phyloP scores from a whole-genome alignment of 305 asterid genomes.

The Fraxinus velutina region DNA sequence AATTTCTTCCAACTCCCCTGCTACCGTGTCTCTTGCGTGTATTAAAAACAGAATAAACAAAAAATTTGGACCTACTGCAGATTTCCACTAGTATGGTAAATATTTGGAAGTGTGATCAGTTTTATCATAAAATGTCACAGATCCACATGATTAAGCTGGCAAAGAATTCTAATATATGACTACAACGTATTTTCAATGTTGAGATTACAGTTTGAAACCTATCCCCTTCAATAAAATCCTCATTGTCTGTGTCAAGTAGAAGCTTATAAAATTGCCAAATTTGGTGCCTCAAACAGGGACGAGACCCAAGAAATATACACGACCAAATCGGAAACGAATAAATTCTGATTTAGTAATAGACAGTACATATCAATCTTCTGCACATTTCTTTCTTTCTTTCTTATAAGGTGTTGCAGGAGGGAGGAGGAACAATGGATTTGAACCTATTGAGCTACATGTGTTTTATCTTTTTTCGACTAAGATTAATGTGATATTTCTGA shows the following conservation, averaged over 20 bases:
- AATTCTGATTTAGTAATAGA: not conserved
- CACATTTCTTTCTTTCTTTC: not conserved
- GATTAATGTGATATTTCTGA: not conserved
- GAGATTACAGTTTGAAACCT: not conserved
- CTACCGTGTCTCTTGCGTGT: not conserved
- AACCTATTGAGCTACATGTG: not conserved
- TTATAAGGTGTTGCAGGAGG: not conserved
- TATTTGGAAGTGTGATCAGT: not conserved
- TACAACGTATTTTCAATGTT: not conserved
- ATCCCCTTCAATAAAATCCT: not conserved
- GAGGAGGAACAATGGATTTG: not conserved
- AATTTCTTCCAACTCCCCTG: not conserved
- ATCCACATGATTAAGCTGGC: not conserved
- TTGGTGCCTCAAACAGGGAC: not conserved
- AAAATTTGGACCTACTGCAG: not conserved
- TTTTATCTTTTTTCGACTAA: not conserved
- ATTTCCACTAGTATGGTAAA: not conserved
- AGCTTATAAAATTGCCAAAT: not conserved
- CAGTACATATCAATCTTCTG: not conserved
- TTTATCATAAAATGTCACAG: not conserved
- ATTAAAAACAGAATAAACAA: not conserved
- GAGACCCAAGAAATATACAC: not conserved
- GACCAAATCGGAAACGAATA: not conserved
- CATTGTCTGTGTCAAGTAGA: not conserved
- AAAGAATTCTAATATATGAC: not conserved